Evolutionary conservation across 164 flowering plant species (phyloP), one percentile per base, ranked within the genome.

Genomic region (Echeveria elegans): DNA sequence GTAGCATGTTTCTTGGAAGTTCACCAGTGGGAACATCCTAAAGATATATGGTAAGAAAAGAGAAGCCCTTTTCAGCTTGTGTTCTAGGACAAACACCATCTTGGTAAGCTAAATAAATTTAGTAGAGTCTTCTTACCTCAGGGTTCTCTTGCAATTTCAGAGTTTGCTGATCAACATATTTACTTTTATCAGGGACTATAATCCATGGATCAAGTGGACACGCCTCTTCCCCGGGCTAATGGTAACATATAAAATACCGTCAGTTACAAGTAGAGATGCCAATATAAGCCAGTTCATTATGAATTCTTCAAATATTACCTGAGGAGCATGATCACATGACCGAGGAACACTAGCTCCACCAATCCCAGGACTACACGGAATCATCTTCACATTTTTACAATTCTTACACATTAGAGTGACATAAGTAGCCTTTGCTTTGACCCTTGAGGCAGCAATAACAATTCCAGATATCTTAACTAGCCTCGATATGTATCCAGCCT

Each of bases 1-100:
- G 88, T 53, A 95, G 90, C 77, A 88, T 85, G 80, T 95, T 92
- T 63, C 99, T 84, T 1, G 99, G 99, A 74, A 95, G 90, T 81
- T 95, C 99, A 29, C 99, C 99, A 73, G 97, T 92, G 19, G 99
- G 99, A 4, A 95, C 99, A 85, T 95, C 97, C 99, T 94, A 68
- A 53, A 66, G 79, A 50, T 73, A 26, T 50, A 37, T 0, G 62
- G 19, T 41, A 24, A 66, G 29, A 66, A 66, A 48, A 45, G 5
- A 11, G 10, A 1, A 62, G 60, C 19, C 19, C 61, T 21, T 40
- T 24, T 30, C 47, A 36, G n/a, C n/a, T 7, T 30, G 45, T 6
- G 21, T 23, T 26, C 30, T 23, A 45, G 23, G 8, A 34, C 21
- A 56, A 28, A 12, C 32, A 9, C 11, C 30, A 0, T 56, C 61